These are phyloP conservation scores for Neofusicoccum sp. DNA, from an alignment of 2,329 filamentous ascomycete species.

Conservation along the genomic window DNA sequence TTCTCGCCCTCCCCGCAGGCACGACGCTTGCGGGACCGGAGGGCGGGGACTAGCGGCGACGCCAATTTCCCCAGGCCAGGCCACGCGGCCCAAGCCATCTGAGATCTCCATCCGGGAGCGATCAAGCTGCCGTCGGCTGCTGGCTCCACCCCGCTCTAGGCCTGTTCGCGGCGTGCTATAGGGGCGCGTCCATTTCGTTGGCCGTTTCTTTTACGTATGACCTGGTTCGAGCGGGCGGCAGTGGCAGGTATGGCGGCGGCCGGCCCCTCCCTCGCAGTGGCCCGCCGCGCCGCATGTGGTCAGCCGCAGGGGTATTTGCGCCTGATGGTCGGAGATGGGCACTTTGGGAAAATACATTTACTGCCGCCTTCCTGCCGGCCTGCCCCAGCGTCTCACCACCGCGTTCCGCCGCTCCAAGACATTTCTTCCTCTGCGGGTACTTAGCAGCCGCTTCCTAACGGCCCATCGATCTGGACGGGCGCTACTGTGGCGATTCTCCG, in stretches of 20 bases:
- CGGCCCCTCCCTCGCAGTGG: not conserved
- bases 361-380: not conserved
- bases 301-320: slow-evolving; percentile 5
- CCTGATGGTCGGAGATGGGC: not conserved
- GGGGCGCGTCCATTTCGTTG: not conserved
- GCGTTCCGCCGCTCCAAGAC: not conserved
- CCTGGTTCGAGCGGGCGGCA: not conserved
- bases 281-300: slow-evolving; percentile 7
- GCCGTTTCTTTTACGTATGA: slow-evolving; percentile 8
- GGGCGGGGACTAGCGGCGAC: slow-evolving; percentile 12
- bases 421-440: not conserved
- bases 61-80: slow-evolving; percentile 10
- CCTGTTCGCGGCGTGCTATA: not conserved
- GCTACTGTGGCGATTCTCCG: slow-evolving; percentile 5
- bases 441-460: not conserved
- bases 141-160: not conserved
- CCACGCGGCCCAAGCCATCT: slow-evolving; percentile 2
- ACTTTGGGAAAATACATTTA: slow-evolving; percentile 6
- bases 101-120: not conserved
- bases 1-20: not conserved
- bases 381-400: no score
- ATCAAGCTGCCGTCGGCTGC: slow-evolving; percentile 1
- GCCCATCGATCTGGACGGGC: not conserved
- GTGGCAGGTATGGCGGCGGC: not conserved
- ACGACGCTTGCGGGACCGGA: not conserved